Conservation (phyloP, 768 basidiomycete species). For the Hericium rajendrae region DNA sequence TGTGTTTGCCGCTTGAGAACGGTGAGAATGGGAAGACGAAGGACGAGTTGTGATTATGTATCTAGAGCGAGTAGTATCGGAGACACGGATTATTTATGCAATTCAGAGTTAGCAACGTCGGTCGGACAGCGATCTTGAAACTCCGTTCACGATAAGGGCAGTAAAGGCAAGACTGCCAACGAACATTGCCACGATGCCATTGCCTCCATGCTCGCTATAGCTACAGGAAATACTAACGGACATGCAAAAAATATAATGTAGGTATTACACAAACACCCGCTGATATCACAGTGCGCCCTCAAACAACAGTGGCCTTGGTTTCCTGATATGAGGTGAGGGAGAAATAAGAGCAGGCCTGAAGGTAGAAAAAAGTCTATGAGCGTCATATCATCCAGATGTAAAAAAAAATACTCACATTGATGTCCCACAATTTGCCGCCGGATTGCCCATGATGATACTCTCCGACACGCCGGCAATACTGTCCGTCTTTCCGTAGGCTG, state of each 20-base stretch:
- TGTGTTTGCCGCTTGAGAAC: slow-evolving; percentile 54
- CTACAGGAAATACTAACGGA: neutral
- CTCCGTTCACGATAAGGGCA: no score
- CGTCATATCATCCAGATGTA: neutral
- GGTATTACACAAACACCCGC: neutral
- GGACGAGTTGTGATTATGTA: slow-evolving; percentile 22
- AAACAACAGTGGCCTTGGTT: slow-evolving; percentile 29
- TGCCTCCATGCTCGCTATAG: neutral
- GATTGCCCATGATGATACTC: slow-evolving; percentile 99
- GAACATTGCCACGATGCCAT: no score
- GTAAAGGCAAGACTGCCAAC: no score
- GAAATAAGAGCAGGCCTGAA: slow-evolving; percentile 30
- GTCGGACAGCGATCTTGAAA: no score
- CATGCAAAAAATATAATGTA: neutral
- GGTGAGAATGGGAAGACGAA: slow-evolving; percentile 22
- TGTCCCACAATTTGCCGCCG: slow-evolving; percentile 89
- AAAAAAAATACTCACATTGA: slow-evolving; percentile 56
- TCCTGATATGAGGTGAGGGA: slow-evolving; percentile 26
- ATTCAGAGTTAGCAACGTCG: no score
- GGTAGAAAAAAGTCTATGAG: neutral
- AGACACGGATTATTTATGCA: neutral
- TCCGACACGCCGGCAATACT: slow-evolving; percentile 95
- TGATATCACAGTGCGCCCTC: slow-evolving; percentile 26
- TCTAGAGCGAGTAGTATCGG: no score
- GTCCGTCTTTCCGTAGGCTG: slow-evolving; percentile 93